Base-by-base conservation (phyloP, 176 grass and related monocot genomes). In the Metroxylon sagu region DNA sequence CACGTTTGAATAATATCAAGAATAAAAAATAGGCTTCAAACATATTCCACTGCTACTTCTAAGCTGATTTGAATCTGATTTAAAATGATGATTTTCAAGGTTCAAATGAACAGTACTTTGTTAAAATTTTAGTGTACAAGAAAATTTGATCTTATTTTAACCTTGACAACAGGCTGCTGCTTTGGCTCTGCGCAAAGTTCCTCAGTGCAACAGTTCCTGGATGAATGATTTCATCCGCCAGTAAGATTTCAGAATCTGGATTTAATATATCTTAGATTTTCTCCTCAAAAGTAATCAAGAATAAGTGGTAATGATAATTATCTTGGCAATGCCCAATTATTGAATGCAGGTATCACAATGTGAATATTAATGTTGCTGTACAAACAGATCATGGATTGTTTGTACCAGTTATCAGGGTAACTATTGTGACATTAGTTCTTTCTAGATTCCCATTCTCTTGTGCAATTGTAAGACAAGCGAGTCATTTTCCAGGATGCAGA, bases 361-460 rank as follows among this genome's bases (percentile, higher is more conserved):
- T 98, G 62, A 98, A 98, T 69, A 92, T 98, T 57, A 98, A 92
- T 68, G 87, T 98, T 29, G 87, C 93, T 54, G 84, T 92, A 16
- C 93, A 92, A 74, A 98, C 93, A 15, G 93, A 98, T 5, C 73
- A 98, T 83, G 93, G 93, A 29, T 70, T 98, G 67, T 98, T 98
- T 61, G 87, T 98, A 83, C 87, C 93, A 65, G 87, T 92, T 53
- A 31, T 98, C 60, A 88, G 69, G 73, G 93, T 97, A 80, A n/a
- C 35, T 49, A 76, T 14, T 68, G 50, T n/a, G 50, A 15, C 1
- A 43, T 17, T 1, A 12, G 15, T 29, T 18, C 18, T 68, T 56
- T 51, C 39, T 25, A 43, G 5, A 43, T 43, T 43, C 35, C 35
- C 35, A 43, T 43, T 12, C 35, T 0, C 35, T 43, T 3, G 35